These are phyloP conservation scores for Aspergillus neotritici DNA, from an alignment of 2,329 filamentous ascomycete genomes.

Conservation along the genomic window DNA sequence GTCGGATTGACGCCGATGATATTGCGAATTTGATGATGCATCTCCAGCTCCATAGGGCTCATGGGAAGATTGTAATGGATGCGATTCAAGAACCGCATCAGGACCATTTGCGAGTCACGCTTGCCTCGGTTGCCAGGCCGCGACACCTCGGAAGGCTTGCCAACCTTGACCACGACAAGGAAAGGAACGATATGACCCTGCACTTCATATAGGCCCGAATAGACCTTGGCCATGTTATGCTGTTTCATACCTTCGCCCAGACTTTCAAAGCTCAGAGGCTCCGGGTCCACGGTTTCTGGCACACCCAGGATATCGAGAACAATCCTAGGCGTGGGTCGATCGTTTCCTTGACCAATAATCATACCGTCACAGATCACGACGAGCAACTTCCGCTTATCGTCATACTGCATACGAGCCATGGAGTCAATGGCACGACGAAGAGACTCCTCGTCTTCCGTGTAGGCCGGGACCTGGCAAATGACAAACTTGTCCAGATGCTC, in stretches of 20 bases:
- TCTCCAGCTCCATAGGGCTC: constrained; percentile 93
- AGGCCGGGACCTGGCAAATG: constrained; percentile 95
- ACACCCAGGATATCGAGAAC: constrained; percentile 96
- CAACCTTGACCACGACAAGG: constrained; percentile 93
- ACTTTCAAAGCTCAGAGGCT: constrained; percentile 93
- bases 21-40: constrained; percentile 97
- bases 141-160: constrained; percentile 70
- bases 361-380: constrained; percentile 94
- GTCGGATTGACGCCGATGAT: constrained; percentile 98
- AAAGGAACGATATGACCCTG: constrained; percentile 98
- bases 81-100: constrained; percentile 98
- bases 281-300: constrained; percentile 85
- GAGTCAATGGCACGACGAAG: constrained; percentile 96
- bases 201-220: constrained; percentile 95
- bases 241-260: constrained; percentile 94
- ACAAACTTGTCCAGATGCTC: constrained; percentile 98
- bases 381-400: constrained; percentile 95
- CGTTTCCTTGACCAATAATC: constrained; percentile 99
- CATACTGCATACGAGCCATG: constrained; percentile 88
- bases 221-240: constrained; percentile 99
- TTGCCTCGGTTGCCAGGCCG: constrained; percentile 93
- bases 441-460: constrained; percentile 97
- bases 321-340: constrained; percentile 89
- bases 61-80: constrained; percentile 96
- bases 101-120: constrained; percentile 96